A percentile compares a stretch with the other conserved stretches of the same genome.
Conservation (phyloP, 345 rosid species). For the Camelina laxa region DNA sequence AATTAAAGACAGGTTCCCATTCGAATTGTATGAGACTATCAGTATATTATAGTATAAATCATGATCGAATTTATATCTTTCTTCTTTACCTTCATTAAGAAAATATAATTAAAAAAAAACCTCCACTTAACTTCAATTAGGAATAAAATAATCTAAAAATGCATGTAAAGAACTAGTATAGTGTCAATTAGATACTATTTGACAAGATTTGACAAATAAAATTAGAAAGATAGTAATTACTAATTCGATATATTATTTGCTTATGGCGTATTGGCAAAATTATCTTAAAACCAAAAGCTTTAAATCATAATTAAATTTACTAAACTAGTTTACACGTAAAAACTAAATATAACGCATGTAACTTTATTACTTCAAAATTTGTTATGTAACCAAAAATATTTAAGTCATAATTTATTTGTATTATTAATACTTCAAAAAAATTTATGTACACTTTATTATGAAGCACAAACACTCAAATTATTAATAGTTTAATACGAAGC, state of each 20-base stretch:
- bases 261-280: not conserved
- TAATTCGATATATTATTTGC: no score
- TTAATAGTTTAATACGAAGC: not conserved
- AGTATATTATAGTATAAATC: no score
- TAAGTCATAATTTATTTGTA: not conserved
- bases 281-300: no score
- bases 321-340: no score
- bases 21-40: not conserved
- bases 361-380: not conserved
- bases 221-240: not conserved
- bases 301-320: no score
- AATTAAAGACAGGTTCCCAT: slow-evolving; percentile 16
- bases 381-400: no score
- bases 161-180: slow-evolving; percentile 1
- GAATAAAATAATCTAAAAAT: not conserved
- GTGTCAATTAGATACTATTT: not conserved
- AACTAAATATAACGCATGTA: no score
- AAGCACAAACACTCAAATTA: not conserved
- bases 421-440: not conserved
- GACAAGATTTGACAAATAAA: not conserved
- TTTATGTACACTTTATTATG: not conserved
- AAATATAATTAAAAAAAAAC: no score
- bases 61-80: not conserved
- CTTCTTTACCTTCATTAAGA: not conserved
- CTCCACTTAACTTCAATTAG: slow-evolving; percentile 27